Evolutionary conservation across 139 green algal species (phyloP), one percentile per base, ranked within the genome.

Genomic region (Chlorella sp.): DNA sequence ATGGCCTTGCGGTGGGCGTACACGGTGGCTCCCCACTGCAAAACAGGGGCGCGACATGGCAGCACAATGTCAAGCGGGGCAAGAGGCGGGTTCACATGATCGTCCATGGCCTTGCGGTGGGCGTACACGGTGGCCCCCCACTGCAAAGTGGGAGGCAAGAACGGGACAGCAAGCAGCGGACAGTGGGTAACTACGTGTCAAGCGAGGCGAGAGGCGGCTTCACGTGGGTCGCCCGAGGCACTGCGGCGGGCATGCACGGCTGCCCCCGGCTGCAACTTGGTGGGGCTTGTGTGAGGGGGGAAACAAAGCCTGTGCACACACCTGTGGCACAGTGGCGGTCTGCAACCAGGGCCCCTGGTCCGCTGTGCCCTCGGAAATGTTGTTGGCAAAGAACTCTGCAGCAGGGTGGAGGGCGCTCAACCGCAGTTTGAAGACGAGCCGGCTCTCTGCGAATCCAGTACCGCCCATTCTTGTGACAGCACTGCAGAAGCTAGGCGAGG

Each of bases 91-190:
- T 88, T 91, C 14, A 95, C 65, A 75, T 95, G 92, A n/a, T 93
- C 88, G 72, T 95, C 92, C 3, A 51, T 76, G 14, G 86, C 69
- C 85, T 91, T 91, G 79, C 87, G 86, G 84, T 95, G 92, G 28
- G 84, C 76, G 5, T 79, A 78, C 36, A 93, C 80, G 0, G 81
- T 34, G 26, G 77, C 83, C 34, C 73, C 85, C 92, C 91, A 94
- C 32, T 76, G 58, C 3, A 77, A 56, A 34, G 91, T 48, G 0
- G 73, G 22, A 9, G 68, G 65, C 19, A 6, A 26, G n/a, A 36
- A 44, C 28, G 20, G 68, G 26, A 51, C 13, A 38, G 30, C 26
- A n/a, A 70, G 3, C 13, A n/a, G 36, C 13, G 28, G 26, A 70
- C 64, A 36, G 28, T 13, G 16, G 64, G 64, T 11, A 28, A 38